These are phyloP conservation scores for Fusarium cyanostomum DNA, from an alignment of 2,329 filamentous ascomycete genomes.

Conservation along the genomic window DNA sequence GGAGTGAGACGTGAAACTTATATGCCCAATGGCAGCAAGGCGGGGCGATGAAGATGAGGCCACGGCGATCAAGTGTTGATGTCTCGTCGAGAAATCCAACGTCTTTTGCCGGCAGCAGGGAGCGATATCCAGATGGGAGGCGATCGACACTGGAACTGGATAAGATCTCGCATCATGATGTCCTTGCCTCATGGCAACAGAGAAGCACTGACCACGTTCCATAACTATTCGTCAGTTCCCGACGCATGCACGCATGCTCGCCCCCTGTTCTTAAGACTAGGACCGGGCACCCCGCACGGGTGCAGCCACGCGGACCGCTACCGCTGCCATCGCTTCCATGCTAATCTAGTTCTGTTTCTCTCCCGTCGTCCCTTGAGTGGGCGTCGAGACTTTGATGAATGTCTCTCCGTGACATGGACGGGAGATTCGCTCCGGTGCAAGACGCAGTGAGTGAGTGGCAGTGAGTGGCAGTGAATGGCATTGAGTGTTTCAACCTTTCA, in stretches of 20 bases:
- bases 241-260: too few species aligned
- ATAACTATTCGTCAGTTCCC: not conserved
- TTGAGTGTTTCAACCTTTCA: not conserved
- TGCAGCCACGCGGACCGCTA: not conserved
- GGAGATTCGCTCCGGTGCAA: not conserved
- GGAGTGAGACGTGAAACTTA: not conserved
- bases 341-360: not conserved
- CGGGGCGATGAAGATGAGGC: not conserved
- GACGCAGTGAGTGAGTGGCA: too few species aligned
- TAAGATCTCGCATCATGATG: not conserved
- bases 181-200: not conserved
- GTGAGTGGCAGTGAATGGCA: not conserved
- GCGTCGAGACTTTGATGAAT: not conserved
- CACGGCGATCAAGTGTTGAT: not conserved
- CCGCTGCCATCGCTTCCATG: not conserved
- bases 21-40: not conserved
- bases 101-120: slow-evolving; percentile 1
- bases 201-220: slow-evolving; percentile 1
- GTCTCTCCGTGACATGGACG: not conserved
- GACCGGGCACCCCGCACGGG: not conserved
- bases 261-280: too few species aligned
- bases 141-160: slow-evolving; percentile 21
- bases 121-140: slow-evolving; percentile 11
- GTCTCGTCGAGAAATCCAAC: slow-evolving; percentile 3
- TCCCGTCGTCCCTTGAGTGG: not conserved